Evolutionary conservation across 2,329 filamentous ascomycete genomes (phyloP), one percentile per base, ranked within the genome.

Genomic region (Rutstroemia sp.): DNA sequence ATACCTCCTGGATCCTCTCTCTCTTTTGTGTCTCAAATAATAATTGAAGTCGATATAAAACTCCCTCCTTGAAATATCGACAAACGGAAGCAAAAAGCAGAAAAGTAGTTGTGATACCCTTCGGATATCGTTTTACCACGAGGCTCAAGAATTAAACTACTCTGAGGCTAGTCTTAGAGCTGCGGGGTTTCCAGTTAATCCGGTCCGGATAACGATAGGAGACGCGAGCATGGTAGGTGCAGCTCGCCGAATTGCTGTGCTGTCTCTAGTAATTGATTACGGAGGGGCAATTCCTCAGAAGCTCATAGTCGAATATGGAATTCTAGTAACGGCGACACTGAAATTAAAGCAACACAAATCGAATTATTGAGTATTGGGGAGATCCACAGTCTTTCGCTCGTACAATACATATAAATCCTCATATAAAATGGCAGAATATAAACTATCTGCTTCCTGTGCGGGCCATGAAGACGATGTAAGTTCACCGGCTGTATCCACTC

Each of bases 381-480:
- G 48, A 54, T 45, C 16, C 6, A n/a, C 9, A 16, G 10, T 27
- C n/a, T 19, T 54, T 30, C 14, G 8, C 9, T n/a, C 4, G 16
- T 27, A 2, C 14, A 9, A 23, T 17, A 42, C 4, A n/a, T 14
- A 34, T 12, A 21, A 21, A 14, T 12, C 34, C 1, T 16, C 14
- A 12, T 5, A 50, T 57, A 64, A 63, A 65, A 92, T 92, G 87
- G 76, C 80, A 72, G 86, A 91, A 70, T 97, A 90, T 80, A 96
- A 92, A 80, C 84, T 99, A 68, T 95, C 94, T 60, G 91, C 92
- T 64, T 88, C 89, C 69, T 81, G 99, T 63, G 77, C 84, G 64
- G 92, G 90, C 68, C 94, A 99, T 72, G 88, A 94, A 72, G 87
- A 94, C 71, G 94, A 99, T 83, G 94, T 96, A 79, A 73, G 85